Percentiles rank a stretch among this genome's conserved stretches.
phyloP scores from a whole-genome alignment of 208 protist species.

The Leptomonas pyrrhocoris region DNA sequence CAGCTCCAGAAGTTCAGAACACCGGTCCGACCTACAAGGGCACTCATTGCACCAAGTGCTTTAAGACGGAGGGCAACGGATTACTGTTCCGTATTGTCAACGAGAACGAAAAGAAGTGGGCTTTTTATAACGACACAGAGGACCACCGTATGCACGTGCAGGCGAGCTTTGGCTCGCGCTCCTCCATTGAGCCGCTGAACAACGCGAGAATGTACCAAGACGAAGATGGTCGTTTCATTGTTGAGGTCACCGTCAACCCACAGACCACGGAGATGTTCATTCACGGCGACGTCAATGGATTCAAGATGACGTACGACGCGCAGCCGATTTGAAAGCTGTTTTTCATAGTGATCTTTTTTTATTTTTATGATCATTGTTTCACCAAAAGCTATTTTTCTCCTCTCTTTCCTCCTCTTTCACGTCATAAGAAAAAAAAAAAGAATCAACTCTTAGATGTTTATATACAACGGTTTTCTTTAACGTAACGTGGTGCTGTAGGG shows the following conservation, averaged over 20 bases:
- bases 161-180: constrained; percentile 62
- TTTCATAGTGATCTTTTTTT: constrained; percentile 30
- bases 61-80: constrained; percentile 69
- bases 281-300: constrained; percentile 70
- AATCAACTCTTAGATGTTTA: constrained; percentile 1
- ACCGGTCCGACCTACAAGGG: constrained; percentile 62
- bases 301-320: constrained; percentile 62
- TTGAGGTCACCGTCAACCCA: constrained; percentile 58
- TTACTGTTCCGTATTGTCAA: constrained; percentile 82
- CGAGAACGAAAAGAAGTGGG: constrained; percentile 72
- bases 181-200: constrained; percentile 46
- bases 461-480: background rate
- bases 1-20: constrained; percentile 30
- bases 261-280: constrained; percentile 75
- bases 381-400: background rate
- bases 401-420: background rate
- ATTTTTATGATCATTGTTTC: background rate
- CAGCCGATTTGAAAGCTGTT: constrained; percentile 30
- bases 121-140: constrained; percentile 80
- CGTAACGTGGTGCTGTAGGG: background rate
- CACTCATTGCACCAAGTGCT: constrained; percentile 64
- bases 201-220: constrained; percentile 44
- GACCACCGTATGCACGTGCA: constrained; percentile 61
- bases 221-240: constrained; percentile 44
- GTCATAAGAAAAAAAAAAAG: background rate